phyloP scores from a whole-genome alignment of 1,284 basidiomycete species.

The Flammula alnicola region DNA sequence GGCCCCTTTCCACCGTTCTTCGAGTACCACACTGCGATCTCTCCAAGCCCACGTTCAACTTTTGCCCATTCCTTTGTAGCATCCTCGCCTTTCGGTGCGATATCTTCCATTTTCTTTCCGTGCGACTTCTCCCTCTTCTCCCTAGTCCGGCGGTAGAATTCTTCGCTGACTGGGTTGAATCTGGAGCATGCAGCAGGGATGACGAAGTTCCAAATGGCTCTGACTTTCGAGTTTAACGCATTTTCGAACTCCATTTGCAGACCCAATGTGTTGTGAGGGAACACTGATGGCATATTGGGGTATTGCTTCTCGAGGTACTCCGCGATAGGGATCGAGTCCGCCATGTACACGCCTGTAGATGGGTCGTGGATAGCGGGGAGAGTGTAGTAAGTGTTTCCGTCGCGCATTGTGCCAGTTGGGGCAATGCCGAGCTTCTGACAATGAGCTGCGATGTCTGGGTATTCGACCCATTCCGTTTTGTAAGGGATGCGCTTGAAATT shows the following conservation, averaged over 20 bases:
- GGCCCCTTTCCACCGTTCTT: conserved; percentile 22
- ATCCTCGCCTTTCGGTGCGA: conserved; percentile 32
- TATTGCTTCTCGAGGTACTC: conserved; percentile 51
- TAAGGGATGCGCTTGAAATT: conserved; percentile 46
- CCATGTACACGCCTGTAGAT: conserved; percentile 35
- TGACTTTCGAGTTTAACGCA: conserved; percentile 19
- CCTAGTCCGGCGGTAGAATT: conserved; percentile 41
- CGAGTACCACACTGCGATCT: conserved; percentile 33
- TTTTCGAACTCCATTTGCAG: conserved; percentile 36
- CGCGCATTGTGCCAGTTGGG: conserved; percentile 1
- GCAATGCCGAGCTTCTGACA: conserved; percentile 36
- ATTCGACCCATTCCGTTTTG: conserved; percentile 43
- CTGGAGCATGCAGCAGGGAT: conserved; percentile 24
- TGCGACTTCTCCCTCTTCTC: conserved; percentile 29
- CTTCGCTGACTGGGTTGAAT: conserved; percentile 36
- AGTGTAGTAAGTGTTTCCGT: conserved; percentile 31
- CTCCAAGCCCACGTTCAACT: conserved; percentile 31
- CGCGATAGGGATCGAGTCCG: conserved; percentile 46
- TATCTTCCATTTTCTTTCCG: conserved; percentile 40
- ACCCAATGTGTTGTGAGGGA: conserved; percentile 31
- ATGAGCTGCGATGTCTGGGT: conserved; percentile 39
- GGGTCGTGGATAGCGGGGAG: conserved; percentile 40
- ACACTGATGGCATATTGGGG: conserved; percentile 38
- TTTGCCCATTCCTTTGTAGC: conserved; percentile 32
- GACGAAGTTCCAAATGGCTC: conserved; percentile 25